Base-by-base conservation (phyloP, 73 alveolate genomes). In the Paramecium bursaria region DNA sequence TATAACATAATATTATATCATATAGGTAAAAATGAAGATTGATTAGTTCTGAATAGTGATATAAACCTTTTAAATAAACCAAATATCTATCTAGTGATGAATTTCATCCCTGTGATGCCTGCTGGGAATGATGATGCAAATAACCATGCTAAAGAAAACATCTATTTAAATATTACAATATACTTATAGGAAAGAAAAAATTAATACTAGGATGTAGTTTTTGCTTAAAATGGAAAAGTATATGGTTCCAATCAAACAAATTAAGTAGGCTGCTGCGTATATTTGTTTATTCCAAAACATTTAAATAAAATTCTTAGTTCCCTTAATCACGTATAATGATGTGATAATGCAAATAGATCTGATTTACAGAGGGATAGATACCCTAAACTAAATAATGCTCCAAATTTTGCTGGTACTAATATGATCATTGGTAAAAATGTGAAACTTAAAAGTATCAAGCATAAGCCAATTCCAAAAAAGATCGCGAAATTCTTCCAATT, bases 71-170 rank as follows among this genome's bases (percentile, higher is more conserved):
- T 60, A n/a, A 26, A 5, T n/a, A 60, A 26, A 21, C 52, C 33
- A 23, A 79, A 73, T 54, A 79, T 14, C 74, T 79, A 42, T 79
- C 46, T 79, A 6, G 55, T 54, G 13, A 79, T 73, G 19, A 79
- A 54, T 50, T 79, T 79, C 89, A 79, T 79, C 9, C 89, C 89
- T 25, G 75, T 79, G 17, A 73, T 39, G 11, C 89, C 89, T 2
- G 74, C 89, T 52, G 89, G 89, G 51, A 79, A 79, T 48, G 85
- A 53, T 9, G 85, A 79, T 3, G 85, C 80, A 23, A 79, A 61
- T 5, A 79, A 42, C 67, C 75, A 79, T 10, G 54, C 88, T n/a
- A 54, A 42, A 2, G 89, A 52, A 15, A 79, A 49, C 50, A 79
- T 54, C 89, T 79, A 54, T 35, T 19, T 22, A 33, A 53, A 1